Evolutionary conservation across 2,329 filamentous ascomycete species (phyloP), one percentile per base, ranked within the genome.

Genomic region (Apiospora kogelbergensis): DNA sequence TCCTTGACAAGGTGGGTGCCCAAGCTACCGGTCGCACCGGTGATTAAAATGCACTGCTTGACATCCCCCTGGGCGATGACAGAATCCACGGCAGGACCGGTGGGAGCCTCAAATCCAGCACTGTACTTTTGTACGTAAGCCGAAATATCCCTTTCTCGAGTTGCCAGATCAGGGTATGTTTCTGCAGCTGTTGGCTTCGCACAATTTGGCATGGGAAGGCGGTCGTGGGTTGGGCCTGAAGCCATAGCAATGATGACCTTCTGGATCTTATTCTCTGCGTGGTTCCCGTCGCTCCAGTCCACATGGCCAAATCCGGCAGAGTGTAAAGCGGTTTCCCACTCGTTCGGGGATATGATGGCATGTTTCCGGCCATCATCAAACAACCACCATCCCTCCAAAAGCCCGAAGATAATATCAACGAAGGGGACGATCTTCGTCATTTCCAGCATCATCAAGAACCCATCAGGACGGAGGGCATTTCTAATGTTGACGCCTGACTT

Each of bases 381-480:
- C 40, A 77, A 68, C 80, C 80, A 82, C 80, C 80, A 82, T 2
- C 80, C 80, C 24, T 81, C 77, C 2, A 82, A 71, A 1, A 80
- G 69, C 0, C 80, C 81, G 42, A 79, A 81, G 15, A 79, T 73
- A 26, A 81, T 67, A 42, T 82, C 79, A 6, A 79, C 72, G 73
- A 73, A 81, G 63, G 70, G 72, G 9, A 79, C 9, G 2, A 63
- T 67, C 17, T 70, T 30, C 0, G 78, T 81, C 73, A 81, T 74
- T 72, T 82, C 81, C 15, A 80, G 48, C 67, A 82, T 69, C 64
- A 77, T 65, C 40, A 79, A 70, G 1, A 81, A 81, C 2, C 81
- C 81, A n/a, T 78, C 76, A 0, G 76, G 75, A 1, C 74, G 73
- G 5, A 83, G 69, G 1, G 73, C 57, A 2, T 69, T 67, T 2